Evolutionary conservation across 768 basidiomycete species (phyloP).

Genomic region (Hygrocybe coccinea): DNA sequence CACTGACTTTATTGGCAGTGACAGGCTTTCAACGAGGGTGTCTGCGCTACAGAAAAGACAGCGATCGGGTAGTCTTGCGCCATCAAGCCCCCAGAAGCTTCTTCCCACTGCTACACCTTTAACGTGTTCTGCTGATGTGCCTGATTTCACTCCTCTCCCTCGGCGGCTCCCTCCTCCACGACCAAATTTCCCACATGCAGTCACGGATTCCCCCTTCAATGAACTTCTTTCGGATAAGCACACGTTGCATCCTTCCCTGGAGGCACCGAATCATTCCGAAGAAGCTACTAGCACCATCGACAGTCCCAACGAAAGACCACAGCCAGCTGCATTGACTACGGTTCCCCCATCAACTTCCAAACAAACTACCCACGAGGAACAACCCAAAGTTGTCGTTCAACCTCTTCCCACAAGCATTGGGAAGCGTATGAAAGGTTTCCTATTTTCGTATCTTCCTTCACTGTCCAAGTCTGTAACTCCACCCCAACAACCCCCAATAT

Average conservation of each 20-base stretch:
- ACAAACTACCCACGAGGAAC: neutral
- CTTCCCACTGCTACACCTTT: neutral
- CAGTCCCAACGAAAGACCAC: neutral
- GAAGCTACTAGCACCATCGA: no score
- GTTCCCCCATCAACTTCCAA: neutral
- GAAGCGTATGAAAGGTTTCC: conserved; percentile 51
- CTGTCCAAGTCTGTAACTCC: conserved; percentile 36
- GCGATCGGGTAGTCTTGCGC: conserved; percentile 50
- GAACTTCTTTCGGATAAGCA: conserved; percentile 4
- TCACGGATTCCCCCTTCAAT: conserved; percentile 47
- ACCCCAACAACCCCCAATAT: conserved; percentile 17
- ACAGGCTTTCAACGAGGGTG: conserved; percentile 46
- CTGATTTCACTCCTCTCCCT: conserved; percentile 49
- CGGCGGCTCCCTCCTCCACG: conserved; percentile 44
- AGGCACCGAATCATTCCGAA: no score
- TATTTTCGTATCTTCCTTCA: conserved; percentile 58
- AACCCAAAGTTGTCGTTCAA: neutral
- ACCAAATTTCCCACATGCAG: conserved; percentile 40
- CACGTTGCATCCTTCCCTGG: no score
- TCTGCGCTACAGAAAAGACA: conserved; percentile 59
- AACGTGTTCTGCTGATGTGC: conserved; percentile 38
- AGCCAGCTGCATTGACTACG: conserved; percentile 3
- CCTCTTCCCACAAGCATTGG: conserved; percentile 26
- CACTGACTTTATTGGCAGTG: conserved; percentile 31
- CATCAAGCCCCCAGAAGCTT: conserved; percentile 38